Base-by-base conservation (phyloP, 345 rosid genomes). In the Sonneratia alba region DNA sequence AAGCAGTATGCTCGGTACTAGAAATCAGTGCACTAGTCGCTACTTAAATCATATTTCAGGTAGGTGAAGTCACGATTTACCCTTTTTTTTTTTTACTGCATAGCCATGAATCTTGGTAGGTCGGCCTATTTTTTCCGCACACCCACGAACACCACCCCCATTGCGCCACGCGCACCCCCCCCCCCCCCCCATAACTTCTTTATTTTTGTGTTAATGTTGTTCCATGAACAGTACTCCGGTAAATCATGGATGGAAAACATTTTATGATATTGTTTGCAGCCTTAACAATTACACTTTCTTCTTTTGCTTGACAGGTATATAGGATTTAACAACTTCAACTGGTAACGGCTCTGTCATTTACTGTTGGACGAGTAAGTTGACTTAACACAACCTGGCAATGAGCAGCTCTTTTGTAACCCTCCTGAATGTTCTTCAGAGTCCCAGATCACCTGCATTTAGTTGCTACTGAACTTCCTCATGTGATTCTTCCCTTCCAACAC, bases 311-410 rank as follows among this genome's bases (percentile, higher is more conserved):
- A 66, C 90, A 94, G 98, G 92, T 94, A 57, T 94, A 94, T 79
- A 86, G 98, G 80, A 83, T 94, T 79, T 97, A 94, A 78, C 98
- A 94, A 80, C 83, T 94, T 78, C 97, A 94, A 79, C 75, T 94
- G 76, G 97, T 94, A 66, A 94, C 97, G 61, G 98, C 98, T 61
- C 76, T 94, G 85, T 87, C 89, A 45, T 94, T 87, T 77, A 91
- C 97, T 0, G 90, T 91, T 55, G 90, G 82, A 82, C 95, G 93
- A 78, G 97, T 95, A 40, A 90, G 78, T 73, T 85, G 80, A 94
- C 95, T 34, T 76, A 86, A 12, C 88, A 91, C 81, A 94, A 89
- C 84, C 72, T 94, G 80, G 97, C 93, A 71, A 94, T 94, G 77
- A 91, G 87, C 82, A 85, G 81, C 74, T 91, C 98, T 36, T 72